Conservation (phyloP, 768 basidiomycete genomes). For the Lentinus tigrinus region DNA sequence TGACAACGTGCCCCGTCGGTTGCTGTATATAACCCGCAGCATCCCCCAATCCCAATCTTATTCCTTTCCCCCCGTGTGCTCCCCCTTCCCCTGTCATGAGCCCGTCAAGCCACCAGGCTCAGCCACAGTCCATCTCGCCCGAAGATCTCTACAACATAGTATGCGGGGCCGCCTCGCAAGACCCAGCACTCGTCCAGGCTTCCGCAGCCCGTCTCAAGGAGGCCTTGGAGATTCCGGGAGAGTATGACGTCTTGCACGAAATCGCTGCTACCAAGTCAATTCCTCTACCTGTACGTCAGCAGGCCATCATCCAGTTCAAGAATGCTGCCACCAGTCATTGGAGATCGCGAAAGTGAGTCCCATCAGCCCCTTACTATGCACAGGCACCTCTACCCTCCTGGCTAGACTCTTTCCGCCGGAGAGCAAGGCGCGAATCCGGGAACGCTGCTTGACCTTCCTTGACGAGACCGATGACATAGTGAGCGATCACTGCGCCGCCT, state of each 20-base stretch:
- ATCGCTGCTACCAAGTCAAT: slow-evolving; percentile 63
- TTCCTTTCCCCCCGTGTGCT: background rate
- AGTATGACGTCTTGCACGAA: slow-evolving; percentile 68
- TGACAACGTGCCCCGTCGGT: background rate
- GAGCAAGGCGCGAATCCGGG: slow-evolving; percentile 63
- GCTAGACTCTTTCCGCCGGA: slow-evolving; percentile 67
- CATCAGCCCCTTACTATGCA: slow-evolving; percentile 8
- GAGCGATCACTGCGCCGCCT: slow-evolving; percentile 18
- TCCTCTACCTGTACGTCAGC: slow-evolving; percentile 70
- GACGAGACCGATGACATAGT: slow-evolving; percentile 81
- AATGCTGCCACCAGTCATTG: slow-evolving; percentile 74
- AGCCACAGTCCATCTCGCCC: slow-evolving; percentile 45
- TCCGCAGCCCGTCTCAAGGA: slow-evolving; percentile 64
- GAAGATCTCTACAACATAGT: slow-evolving; percentile 69
- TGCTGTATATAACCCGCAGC: background rate
- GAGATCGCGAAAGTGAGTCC: slow-evolving; percentile 70
- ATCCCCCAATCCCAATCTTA: background rate
- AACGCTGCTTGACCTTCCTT: slow-evolving; percentile 62
- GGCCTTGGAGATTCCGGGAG: slow-evolving; percentile 67
- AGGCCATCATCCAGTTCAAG: slow-evolving; percentile 88
- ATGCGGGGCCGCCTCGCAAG: slow-evolving; percentile 69
- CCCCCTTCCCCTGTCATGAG: background rate
- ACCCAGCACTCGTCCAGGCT: slow-evolving; percentile 46
- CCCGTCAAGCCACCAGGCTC: slow-evolving; percentile 3
- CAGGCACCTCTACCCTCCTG: slow-evolving; percentile 8